Conservation (phyloP, 2,329 filamentous ascomycete genomes). For the Bipolaris sorokiniana region DNA sequence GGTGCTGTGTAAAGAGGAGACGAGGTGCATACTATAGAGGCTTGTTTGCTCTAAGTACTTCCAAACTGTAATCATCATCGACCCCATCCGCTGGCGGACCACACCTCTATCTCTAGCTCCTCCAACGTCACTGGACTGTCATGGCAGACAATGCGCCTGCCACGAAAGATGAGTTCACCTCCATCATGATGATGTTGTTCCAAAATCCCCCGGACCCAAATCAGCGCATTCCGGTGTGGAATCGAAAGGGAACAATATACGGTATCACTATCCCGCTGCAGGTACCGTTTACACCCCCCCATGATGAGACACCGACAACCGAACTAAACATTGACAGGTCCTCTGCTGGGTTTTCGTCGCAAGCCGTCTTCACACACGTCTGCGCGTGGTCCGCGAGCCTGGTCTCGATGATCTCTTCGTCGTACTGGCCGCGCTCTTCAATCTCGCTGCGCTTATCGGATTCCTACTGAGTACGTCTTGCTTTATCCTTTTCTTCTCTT, state of each 20-base stretch:
- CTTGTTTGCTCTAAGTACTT: no score
- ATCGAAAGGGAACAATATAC: conserved; percentile 30
- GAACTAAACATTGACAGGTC: conserved; percentile 24
- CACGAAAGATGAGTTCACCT: conserved; percentile 18
- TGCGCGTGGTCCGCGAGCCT: conserved; percentile 33
- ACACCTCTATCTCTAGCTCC: background rate
- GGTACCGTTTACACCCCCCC: conserved; percentile 16
- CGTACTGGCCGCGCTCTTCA: conserved; percentile 33
- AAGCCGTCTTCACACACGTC: conserved; percentile 37
- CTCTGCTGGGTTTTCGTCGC: conserved; percentile 34
- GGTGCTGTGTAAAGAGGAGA: background rate
- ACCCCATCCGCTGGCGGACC: background rate
- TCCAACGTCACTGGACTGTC: background rate
- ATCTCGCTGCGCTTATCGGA: conserved; percentile 26
- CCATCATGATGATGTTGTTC: conserved; percentile 25
- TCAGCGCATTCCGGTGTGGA: conserved; percentile 28
- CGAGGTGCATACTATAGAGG: background rate
- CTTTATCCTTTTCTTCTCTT: background rate
- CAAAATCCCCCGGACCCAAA: conserved; percentile 32
- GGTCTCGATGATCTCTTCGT: conserved; percentile 48
- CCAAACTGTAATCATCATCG: no score
- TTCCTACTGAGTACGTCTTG: conserved; percentile 29
- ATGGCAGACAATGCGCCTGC: background rate
- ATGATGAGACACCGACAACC: background rate
- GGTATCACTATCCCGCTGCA: conserved; percentile 39